Evolutionary conservation across 208 protist genomes (phyloP).

Genomic region (Acanthamoeba lenticulata): DNA sequence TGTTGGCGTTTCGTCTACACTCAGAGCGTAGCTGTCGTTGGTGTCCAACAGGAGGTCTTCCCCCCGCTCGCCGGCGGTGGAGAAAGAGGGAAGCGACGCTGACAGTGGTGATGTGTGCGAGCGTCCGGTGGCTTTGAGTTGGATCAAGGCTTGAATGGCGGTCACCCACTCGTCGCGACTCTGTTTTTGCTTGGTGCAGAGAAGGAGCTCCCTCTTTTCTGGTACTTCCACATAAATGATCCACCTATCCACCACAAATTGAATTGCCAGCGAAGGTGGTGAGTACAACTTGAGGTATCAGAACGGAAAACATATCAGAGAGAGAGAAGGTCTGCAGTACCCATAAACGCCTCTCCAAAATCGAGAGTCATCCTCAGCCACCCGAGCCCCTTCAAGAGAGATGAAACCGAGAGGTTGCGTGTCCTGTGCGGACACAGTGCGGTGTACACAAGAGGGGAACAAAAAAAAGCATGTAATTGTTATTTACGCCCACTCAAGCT

Average conservation of each 20-base stretch:
- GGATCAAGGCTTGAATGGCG: neutral
- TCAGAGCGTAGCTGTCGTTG: neutral
- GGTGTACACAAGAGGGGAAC: neutral
- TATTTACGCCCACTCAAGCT: neutral
- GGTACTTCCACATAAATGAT: neutral
- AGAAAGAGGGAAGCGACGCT: neutral
- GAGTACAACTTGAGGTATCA: neutral
- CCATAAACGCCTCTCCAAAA: neutral
- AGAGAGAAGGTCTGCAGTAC: neutral
- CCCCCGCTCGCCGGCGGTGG: neutral
- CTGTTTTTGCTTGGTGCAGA: neutral
- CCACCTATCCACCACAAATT: neutral
- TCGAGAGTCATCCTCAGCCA: neutral
- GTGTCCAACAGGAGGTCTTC: neutral
- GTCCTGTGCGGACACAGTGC: neutral
- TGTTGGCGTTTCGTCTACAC: neutral
- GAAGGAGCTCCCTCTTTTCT: neutral
- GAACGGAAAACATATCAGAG: too few species aligned
- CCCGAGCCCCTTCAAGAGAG: neutral
- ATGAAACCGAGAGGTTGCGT: neutral
- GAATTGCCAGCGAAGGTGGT: neutral
- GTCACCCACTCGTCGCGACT: neutral
- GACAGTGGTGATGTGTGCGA: neutral
- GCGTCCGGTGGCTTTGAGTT: neutral
- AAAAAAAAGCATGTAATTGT: neutral